Evolutionary conservation across 179 eudicot species (phyloP).

Genomic region (Nepenthes alata): DNA sequence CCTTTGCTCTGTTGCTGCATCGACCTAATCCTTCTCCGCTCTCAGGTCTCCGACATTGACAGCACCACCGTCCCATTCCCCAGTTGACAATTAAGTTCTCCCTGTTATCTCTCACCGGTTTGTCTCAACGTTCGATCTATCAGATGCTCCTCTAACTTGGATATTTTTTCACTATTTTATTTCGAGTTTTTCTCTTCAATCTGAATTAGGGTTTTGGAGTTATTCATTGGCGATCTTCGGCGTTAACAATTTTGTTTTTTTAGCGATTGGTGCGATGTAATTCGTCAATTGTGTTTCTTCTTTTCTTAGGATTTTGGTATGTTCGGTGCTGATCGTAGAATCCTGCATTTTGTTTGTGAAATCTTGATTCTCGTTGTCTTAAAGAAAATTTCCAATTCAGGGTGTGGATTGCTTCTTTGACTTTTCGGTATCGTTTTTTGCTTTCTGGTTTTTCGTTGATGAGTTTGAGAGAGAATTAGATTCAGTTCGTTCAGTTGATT

Average conservation of each 20-base stretch:
- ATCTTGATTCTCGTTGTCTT: too few species aligned
- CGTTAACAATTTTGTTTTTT: conserved; percentile 5
- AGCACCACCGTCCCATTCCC: not conserved
- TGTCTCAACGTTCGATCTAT: conserved; percentile 1
- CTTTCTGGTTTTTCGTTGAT: too few species aligned
- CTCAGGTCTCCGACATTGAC: conserved; percentile 2
- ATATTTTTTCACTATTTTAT: not conserved
- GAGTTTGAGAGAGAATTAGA: too few species aligned
- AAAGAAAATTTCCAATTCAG: too few species aligned
- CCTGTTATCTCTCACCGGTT: not conserved
- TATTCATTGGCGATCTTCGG: conserved; percentile 4
- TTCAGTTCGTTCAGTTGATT: too few species aligned
- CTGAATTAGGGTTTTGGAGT: conserved; percentile 14
- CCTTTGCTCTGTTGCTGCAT: conserved; percentile 8
- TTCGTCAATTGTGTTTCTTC: not conserved
- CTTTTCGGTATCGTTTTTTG: too few species aligned
- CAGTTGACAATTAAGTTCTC: conserved; percentile 1
- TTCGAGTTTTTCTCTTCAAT: not conserved
- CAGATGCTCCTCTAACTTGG: not conserved
- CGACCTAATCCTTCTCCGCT: conserved; percentile 12
- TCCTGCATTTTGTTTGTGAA: too few species aligned
- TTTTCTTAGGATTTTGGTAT: not conserved
- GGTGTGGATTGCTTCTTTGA: too few species aligned
- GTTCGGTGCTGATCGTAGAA: too few species aligned
- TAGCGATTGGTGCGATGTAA: not conserved